Evolutionary conservation across 139 green algal genomes (phyloP).

Genomic region (Pseudopediastrum boryanum): DNA sequence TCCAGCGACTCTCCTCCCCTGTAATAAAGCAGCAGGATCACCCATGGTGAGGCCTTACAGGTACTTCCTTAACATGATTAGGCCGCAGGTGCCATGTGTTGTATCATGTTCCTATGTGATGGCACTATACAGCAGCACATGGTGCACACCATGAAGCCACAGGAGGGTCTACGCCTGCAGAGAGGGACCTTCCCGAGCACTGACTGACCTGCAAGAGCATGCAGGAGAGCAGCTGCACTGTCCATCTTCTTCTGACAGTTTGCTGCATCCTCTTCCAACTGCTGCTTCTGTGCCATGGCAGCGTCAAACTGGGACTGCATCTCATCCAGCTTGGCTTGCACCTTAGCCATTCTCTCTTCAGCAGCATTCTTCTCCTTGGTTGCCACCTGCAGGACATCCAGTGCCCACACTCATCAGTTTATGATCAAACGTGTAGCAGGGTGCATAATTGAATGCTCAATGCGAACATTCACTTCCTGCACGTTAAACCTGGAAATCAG

Average conservation of each 20-base stretch:
- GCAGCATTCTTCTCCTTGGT: conserved; percentile 91
- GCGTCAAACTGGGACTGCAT: conserved; percentile 94
- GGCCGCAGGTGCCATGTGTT: neutral
- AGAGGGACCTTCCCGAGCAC: no score
- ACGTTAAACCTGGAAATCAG: no score
- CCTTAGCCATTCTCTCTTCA: conserved; percentile 86
- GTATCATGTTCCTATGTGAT: neutral
- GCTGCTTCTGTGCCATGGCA: conserved; percentile 91
- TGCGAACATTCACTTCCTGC: no score
- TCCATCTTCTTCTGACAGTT: conserved; percentile 91
- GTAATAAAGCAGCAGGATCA: no score
- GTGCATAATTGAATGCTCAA: no score
- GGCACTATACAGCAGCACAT: no score
- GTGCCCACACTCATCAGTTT: no score
- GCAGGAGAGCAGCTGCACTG: conserved; percentile 87
- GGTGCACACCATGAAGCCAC: no score
- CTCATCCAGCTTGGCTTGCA: conserved; percentile 90
- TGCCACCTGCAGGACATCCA: conserved; percentile 30
- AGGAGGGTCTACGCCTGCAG: no score
- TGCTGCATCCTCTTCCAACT: conserved; percentile 88
- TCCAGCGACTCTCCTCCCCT: conserved; percentile 94
- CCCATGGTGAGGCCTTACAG: no score
- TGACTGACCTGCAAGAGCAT: conserved; percentile 77
- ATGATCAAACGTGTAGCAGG: no score
- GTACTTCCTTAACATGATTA: no score